Evolutionary conservation across 2,329 filamentous ascomycete species (phyloP).

Genomic region (Diaporthe sp.): DNA sequence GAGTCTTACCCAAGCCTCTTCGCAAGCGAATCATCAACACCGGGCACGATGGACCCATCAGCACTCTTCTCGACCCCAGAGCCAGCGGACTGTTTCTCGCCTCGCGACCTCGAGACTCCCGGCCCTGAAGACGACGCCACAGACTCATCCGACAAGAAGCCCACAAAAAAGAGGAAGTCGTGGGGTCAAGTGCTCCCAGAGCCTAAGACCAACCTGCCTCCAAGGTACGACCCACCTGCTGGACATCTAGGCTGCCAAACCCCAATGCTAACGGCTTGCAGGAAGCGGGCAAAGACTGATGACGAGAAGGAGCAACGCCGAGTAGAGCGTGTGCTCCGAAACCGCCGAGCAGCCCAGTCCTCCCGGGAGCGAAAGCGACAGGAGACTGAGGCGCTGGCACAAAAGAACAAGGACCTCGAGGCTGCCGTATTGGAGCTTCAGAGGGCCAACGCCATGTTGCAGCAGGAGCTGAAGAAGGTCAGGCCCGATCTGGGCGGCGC

Average conservation of each 20-base stretch:
- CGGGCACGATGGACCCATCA: constrained; percentile 38
- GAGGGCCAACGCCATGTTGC: constrained; percentile 62
- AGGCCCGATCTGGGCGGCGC: constrained; percentile 59
- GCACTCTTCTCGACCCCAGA: constrained; percentile 27
- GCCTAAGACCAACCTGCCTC: constrained; percentile 95
- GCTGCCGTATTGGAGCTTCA: constrained; percentile 72
- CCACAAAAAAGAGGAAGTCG: constrained; percentile 94
- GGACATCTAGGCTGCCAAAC: constrained; percentile 6
- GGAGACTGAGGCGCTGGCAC: constrained; percentile 88
- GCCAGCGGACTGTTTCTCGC: constrained; percentile 28
- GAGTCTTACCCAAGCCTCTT: constrained; percentile 33
- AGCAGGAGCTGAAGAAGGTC: constrained; percentile 65
- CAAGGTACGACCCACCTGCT: constrained; percentile 70
- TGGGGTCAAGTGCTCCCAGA: constrained; percentile 98
- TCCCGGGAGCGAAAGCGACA: constrained; percentile 92
- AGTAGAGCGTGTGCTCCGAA: constrained; percentile 96
- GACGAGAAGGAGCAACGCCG: constrained; percentile 99
- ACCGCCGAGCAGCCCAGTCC: constrained; percentile 95
- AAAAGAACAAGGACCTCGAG: constrained; percentile 80
- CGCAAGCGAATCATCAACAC: constrained; percentile 41
- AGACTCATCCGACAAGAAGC: constrained; percentile 73
- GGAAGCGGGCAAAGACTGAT: constrained; percentile 98
- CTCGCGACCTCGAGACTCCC: constrained; percentile 39
- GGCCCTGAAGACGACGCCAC: constrained; percentile 41
- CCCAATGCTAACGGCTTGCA: constrained; percentile 53